phyloP scores from a whole-genome alignment of 75 land plant species.

The Pinus albicaulis region DNA sequence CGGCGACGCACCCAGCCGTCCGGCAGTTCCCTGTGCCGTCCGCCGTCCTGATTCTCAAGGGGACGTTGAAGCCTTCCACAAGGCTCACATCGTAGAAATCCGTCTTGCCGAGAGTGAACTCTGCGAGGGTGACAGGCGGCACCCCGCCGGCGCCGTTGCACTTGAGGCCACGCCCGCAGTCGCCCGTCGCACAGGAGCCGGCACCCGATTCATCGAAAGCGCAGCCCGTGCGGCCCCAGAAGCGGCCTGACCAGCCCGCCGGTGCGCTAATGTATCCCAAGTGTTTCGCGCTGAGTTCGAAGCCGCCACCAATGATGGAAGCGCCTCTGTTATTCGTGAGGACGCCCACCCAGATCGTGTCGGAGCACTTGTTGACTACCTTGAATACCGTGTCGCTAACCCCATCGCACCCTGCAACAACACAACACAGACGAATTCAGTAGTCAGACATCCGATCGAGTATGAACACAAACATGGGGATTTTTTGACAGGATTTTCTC shows the following conservation, averaged over 20 bases:
- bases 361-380: constrained; percentile 41
- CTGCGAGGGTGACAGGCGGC: constrained; percentile 56
- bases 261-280: constrained; percentile 3
- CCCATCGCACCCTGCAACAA: neutral
- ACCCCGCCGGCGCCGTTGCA: constrained; percentile 49
- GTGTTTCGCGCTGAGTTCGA: constrained; percentile 41
- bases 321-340: constrained; percentile 49
- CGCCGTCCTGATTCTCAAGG: constrained; percentile 27
- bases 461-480: too few species aligned
- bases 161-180: constrained; percentile 32
- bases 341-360: constrained; percentile 54
- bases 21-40: constrained; percentile 24
- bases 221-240: constrained; percentile 69
- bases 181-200: constrained; percentile 47
- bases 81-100: constrained; percentile 61
- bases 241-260: constrained; percentile 50
- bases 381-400: constrained; percentile 37
- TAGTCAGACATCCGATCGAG: too few species aligned
- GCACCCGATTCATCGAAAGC: constrained; percentile 24
- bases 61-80: constrained; percentile 54
- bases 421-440: too few species aligned
- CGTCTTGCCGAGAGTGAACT: constrained; percentile 39
- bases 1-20: constrained; percentile 32
- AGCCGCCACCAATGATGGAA: constrained; percentile 36
- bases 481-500: too few species aligned